Conservation (phyloP, 352 stramenopile genomes). For the Pilasporangium apinafurcum region DNA sequence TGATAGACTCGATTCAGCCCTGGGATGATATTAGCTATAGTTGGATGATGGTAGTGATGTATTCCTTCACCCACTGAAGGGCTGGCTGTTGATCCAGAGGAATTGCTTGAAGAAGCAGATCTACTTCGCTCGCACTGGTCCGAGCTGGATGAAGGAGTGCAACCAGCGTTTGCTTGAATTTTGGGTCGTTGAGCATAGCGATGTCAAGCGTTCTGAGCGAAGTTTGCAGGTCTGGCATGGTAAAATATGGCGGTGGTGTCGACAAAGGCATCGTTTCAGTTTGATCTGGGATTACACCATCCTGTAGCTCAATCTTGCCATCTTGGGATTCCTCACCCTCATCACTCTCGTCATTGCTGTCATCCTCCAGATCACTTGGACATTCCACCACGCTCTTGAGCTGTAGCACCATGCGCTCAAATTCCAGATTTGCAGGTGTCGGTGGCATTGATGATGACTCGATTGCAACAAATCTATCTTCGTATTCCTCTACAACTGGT, state of each 20-base stretch:
- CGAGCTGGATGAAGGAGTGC: conserved; percentile 10
- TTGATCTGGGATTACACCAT: too few species aligned
- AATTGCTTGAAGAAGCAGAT: not conserved
- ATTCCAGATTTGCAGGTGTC: conserved; percentile 43
- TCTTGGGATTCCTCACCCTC: conserved; percentile 2
- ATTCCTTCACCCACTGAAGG: conserved; percentile 12
- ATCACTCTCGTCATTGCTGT: conserved; percentile 18
- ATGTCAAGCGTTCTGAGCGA: conserved; percentile 9
- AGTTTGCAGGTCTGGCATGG: not conserved
- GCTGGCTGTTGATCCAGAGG: conserved; percentile 1
- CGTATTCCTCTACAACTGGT: conserved; percentile 5
- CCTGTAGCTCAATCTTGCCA: too few species aligned
- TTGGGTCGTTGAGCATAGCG: conserved; percentile 24
- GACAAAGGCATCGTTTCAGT: conserved; percentile 3
- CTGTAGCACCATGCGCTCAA: conserved; percentile 71
- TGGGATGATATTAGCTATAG: not conserved
- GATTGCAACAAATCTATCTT: conserved; percentile 8
- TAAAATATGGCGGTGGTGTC: conserved; percentile 24
- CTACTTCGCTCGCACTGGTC: not conserved
- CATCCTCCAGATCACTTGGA: conserved; percentile 14
- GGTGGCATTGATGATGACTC: conserved; percentile 7
- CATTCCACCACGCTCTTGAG: conserved; percentile 57
- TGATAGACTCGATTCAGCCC: too few species aligned
- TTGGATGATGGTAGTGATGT: conserved; percentile 1
- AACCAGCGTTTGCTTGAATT: conserved; percentile 31